Evolutionary conservation across 1,139 yeast genomes (phyloP), one percentile per base, ranked within the genome.

Genomic region (Suhomyces chickasaworum): DNA sequence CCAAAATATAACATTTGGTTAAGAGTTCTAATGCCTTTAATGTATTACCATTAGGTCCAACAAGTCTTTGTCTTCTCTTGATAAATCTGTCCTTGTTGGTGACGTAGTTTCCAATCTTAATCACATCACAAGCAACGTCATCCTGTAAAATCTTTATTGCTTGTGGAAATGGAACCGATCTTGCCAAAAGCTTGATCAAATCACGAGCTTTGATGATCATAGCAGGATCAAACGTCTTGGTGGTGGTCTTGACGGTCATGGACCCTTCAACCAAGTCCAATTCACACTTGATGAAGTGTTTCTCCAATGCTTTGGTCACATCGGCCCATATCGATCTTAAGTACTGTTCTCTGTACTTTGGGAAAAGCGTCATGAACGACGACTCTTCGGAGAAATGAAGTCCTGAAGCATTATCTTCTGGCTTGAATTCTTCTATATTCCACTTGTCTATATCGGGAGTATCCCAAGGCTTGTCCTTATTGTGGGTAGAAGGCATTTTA

Each of bases 391-490:
- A 80, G 63, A 93, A 93, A 35, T 96, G 86, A 46, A 79, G 78
- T 0, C 97, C 97, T 8, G 91, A 81, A 4, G 81, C 83, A 62
- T 90, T 89, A 63, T 93, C 96, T 59, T 89, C 97, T 1, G 90
- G 90, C 57, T 79, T 86, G 73, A 93, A 93, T 52, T 90, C 95
- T 32, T 90, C 96, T 37, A 84, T 75, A 54, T 79, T 74, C 99
- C 99, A 93, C 65, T 93, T 91, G 63, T 93, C 97, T 52, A 93
- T 85, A 59, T 90, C 97, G 22, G 88, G 89, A 12, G 97, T 90
- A 64, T 93, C 98, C 98, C 99, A 91, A 46, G 98, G 98, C 68
- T 93, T 93, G 59, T 91, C 98, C 64, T 84, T 86, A 66, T 91
- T 88, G 66, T 91, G 93, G 47, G 95, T 87, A 3, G 97, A 89